phyloP scores from a whole-genome alignment of 495 filamentous ascomycete species.

The Talaromyces trachyspermus region DNA sequence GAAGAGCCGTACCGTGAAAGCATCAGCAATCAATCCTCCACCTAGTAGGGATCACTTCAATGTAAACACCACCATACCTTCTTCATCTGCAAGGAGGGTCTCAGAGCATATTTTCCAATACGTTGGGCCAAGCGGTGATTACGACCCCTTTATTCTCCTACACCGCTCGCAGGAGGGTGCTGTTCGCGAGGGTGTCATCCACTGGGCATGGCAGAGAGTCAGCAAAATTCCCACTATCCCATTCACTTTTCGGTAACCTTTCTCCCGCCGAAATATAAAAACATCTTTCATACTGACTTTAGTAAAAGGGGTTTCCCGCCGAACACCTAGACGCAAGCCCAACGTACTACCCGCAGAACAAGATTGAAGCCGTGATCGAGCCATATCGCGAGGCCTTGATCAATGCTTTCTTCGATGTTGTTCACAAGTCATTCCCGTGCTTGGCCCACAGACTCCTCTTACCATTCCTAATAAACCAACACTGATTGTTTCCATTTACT shows the following conservation, averaged over 20 bases:
- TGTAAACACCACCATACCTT: conserved; percentile 4
- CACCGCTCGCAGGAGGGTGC: conserved; percentile 4
- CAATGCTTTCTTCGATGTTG: conserved; percentile 3
- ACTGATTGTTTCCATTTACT: conserved; percentile 6
- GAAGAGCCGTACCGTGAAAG: neutral
- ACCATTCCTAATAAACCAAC: conserved; percentile 1
- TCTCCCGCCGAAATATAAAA: neutral
- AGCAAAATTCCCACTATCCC: conserved; percentile 6
- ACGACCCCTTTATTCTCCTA: conserved; percentile 4
- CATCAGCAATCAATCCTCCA: neutral
- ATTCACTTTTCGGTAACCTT: conserved; percentile 6
- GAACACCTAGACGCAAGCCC: conserved; percentile 5
- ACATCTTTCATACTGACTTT: neutral
- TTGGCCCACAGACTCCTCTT: conserved; percentile 4
- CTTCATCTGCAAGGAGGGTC: conserved; percentile 4
- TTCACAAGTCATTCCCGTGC: conserved; percentile 5
- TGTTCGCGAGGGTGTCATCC: conserved; percentile 3
- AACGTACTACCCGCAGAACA: conserved; percentile 5
- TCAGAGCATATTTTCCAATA: conserved; percentile 5
- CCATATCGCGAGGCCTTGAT: conserved; percentile 3
- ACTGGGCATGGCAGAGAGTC: conserved; percentile 6
- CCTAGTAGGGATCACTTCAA: conserved; percentile 2
- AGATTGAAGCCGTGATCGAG: conserved; percentile 3
- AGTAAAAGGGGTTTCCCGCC: conserved; percentile 2
- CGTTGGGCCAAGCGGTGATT: conserved; percentile 1